Evolutionary conservation across 352 stramenopile species (phyloP).

Genomic region (Blastocystis hominis): DNA sequence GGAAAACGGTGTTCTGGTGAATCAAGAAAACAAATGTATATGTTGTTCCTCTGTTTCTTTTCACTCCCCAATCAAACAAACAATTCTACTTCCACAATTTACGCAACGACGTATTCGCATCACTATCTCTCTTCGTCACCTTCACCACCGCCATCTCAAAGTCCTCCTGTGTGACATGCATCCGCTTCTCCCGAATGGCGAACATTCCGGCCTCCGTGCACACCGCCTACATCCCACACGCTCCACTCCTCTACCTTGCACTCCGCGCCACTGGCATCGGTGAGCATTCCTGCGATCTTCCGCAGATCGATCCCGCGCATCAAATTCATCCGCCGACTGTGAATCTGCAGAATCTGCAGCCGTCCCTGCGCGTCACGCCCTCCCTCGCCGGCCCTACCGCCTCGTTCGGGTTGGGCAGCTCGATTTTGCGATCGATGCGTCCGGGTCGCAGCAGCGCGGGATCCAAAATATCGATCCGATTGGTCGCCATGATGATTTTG

Average conservation of each 20-base stretch:
- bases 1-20: neutral
- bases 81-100: slow-evolving; percentile 94
- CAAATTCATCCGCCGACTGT: slow-evolving; percentile 97
- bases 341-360: slow-evolving; percentile 94
- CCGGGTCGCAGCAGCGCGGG: slow-evolving; percentile 85
- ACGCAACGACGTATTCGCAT: slow-evolving; percentile 90
- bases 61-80: neutral
- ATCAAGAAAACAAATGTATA: neutral
- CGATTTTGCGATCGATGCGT: slow-evolving; percentile 97
- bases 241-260: slow-evolving; percentile 74
- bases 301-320: slow-evolving; percentile 94
- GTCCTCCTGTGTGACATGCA: slow-evolving; percentile 99
- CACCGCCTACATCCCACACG: slow-evolving; percentile 69
- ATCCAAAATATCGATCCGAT: slow-evolving; percentile 97
- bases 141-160: slow-evolving; percentile 99
- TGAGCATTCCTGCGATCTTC: slow-evolving; percentile 93
- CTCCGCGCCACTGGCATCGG: slow-evolving; percentile 88
- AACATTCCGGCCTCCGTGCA: slow-evolving; percentile 99
- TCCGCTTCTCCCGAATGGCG: slow-evolving; percentile 90
- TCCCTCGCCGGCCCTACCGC: slow-evolving; percentile 63
- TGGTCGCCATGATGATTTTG: slow-evolving; percentile 91
- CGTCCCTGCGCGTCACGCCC: slow-evolving; percentile 66
- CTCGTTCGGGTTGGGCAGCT: slow-evolving; percentile 95
- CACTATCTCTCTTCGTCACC: slow-evolving; percentile 99
- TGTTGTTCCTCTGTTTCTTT: neutral